A percentile compares a stretch with the other conserved stretches of the same genome.
phyloP scores from a whole-genome alignment of 2,329 filamentous ascomycete species.

The Exophiala sp. region DNA sequence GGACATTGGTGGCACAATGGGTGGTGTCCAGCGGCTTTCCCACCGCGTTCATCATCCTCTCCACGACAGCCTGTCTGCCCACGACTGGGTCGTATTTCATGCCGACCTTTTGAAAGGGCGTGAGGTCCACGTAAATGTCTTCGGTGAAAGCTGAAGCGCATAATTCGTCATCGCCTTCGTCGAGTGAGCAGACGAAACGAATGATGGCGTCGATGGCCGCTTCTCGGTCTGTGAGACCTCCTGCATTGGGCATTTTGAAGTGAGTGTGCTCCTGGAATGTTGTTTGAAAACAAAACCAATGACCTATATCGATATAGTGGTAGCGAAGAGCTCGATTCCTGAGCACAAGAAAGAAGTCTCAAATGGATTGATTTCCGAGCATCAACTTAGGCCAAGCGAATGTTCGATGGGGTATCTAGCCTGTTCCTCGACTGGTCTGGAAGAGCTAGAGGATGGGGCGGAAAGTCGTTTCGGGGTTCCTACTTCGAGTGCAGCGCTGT shows the following conservation, averaged over 20 bases:
- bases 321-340: background rate
- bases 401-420: too few species aligned
- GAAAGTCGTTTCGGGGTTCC: background rate
- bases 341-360: background rate
- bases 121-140: slow-evolving; percentile 8
- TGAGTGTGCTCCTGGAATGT: background rate
- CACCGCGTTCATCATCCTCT: slow-evolving; percentile 9
- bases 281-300: background rate
- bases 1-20: slow-evolving; percentile 13
- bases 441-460: background rate
- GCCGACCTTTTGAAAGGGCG: background rate
- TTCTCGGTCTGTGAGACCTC: slow-evolving; percentile 17
- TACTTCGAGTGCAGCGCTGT: background rate
- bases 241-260: slow-evolving; percentile 13
- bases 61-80: slow-evolving; percentile 9
- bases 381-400: too few species aligned
- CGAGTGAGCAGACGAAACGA: slow-evolving; percentile 14
- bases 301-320: background rate
- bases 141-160: slow-evolving; percentile 15
- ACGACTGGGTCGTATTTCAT: background rate
- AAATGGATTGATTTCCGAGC: too few species aligned
- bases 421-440: background rate
- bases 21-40: slow-evolving; percentile 15
- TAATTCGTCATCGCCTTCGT: slow-evolving; percentile 11
- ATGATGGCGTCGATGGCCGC: slow-evolving; percentile 18